These are phyloP conservation scores for Chenopodium quinoa DNA, from an alignment of 148 eudicot genomes.

Conservation along the genomic window DNA sequence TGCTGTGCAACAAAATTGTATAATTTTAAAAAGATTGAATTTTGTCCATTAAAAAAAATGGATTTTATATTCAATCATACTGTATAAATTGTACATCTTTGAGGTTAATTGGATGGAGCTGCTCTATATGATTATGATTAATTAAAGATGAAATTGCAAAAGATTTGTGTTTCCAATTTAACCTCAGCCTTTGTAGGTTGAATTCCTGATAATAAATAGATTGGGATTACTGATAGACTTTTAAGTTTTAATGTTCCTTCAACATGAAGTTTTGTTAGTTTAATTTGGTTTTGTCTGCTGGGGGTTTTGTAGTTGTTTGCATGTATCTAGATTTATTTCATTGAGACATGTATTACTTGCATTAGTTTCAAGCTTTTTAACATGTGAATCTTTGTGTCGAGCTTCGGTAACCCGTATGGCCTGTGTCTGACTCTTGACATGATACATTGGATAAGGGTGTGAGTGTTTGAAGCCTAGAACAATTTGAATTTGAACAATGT, in stretches of 20 bases:
- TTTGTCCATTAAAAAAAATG: too few relatives aligned
- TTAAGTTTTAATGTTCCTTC: background rate
- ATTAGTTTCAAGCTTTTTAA: background rate
- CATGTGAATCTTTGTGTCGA: background rate
- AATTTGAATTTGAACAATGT: background rate
- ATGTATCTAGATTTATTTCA: background rate
- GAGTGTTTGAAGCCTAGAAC: background rate
- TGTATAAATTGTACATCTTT: too few relatives aligned
- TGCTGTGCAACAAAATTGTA: too few relatives aligned
- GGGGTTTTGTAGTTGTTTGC: background rate
- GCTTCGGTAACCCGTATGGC: background rate
- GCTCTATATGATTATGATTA: too few relatives aligned
- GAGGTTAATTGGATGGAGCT: too few relatives aligned
- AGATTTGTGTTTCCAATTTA: background rate
- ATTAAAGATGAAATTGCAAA: too few relatives aligned
- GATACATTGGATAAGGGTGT: background rate
- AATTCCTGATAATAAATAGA: background rate
- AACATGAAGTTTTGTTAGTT: background rate
- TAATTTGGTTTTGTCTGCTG: background rate
- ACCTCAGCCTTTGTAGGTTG: too few relatives aligned
- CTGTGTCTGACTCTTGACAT: background rate
- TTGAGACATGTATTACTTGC: too few relatives aligned
- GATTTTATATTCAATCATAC: too few relatives aligned
- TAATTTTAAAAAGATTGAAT: too few relatives aligned
- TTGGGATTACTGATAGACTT: background rate